Conservation (phyloP, 148 eudicot genomes). For the Fagopyrum esculentum region DNA sequence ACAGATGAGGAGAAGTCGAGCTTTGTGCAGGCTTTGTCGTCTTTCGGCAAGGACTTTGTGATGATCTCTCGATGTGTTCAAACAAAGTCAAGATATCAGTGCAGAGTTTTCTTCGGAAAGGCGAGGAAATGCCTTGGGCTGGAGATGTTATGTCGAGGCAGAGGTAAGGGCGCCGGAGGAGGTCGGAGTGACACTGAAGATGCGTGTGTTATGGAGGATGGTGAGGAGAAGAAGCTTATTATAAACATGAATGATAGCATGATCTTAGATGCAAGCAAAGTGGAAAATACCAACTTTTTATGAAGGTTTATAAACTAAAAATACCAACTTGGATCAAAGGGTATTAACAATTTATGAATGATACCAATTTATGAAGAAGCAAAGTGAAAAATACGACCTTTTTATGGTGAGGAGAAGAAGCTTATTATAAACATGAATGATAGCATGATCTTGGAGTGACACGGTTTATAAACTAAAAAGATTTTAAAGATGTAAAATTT, state of each 20-base stretch:
- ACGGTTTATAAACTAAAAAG: no score
- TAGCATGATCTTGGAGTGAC: no score
- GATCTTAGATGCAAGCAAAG: no score
- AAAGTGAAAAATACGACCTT: no score
- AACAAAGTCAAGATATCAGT: constrained; percentile 65
- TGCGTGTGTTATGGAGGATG: constrained; percentile 47
- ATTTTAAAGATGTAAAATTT: no score
- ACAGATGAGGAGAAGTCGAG: constrained; percentile 72
- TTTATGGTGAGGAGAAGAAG: neutral
- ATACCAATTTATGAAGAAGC: no score
- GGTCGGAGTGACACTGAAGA: constrained; percentile 57
- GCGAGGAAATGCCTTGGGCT: constrained; percentile 64
- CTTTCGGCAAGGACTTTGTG: constrained; percentile 68
- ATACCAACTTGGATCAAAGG: no score
- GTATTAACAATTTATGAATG: no score
- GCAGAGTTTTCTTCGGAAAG: constrained; percentile 79
- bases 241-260: neutral
- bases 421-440: neutral
- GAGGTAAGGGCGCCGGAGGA: constrained; percentile 32
- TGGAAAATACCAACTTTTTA: no score
- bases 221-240: constrained; percentile 37
- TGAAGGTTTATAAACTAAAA: no score
- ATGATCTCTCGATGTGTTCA: constrained; percentile 55
- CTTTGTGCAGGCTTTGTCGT: constrained; percentile 61
- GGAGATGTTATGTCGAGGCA: constrained; percentile 24